Evolutionary conservation across 179 eudicot genomes (phyloP).

Genomic region (Beta lomatogona): DNA sequence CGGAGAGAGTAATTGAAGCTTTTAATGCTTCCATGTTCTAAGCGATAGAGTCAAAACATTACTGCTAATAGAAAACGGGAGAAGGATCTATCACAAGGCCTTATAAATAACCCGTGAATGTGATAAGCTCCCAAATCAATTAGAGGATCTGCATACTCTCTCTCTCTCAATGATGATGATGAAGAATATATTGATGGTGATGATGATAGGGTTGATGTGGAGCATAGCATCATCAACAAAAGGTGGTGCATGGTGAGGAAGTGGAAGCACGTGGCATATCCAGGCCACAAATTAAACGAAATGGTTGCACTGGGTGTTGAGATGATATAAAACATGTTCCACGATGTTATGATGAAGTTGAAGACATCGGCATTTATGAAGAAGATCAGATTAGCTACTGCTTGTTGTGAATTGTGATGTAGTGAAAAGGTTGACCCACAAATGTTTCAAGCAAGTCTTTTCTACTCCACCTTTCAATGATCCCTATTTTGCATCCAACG

Average conservation of each 20-base stretch:
- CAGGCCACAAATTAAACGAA: not conserved
- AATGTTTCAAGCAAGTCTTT: not conserved
- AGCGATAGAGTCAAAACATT: no score
- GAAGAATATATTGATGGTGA: not conserved
- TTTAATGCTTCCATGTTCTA: no score
- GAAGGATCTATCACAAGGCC: no score
- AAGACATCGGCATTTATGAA: not conserved
- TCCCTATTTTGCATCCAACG: not conserved
- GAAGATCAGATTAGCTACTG: not conserved
- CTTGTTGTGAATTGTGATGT: not conserved
- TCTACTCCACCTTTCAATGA: not conserved
- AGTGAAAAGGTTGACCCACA: not conserved
- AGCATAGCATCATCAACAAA: not conserved
- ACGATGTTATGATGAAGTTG: not conserved
- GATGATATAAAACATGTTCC: not conserved
- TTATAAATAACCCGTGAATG: no score
- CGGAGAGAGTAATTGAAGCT: no score
- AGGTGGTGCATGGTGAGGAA: not conserved
- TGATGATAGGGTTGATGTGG: not conserved
- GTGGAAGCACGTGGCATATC: not conserved
- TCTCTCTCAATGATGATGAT: not conserved
- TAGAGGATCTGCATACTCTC: no score
- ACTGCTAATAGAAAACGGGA: no score
- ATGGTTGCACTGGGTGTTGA: not conserved
- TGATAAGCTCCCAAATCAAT: no score